phyloP scores from a whole-genome alignment of 768 basidiomycete species.

The Naganishia randhawae region DNA sequence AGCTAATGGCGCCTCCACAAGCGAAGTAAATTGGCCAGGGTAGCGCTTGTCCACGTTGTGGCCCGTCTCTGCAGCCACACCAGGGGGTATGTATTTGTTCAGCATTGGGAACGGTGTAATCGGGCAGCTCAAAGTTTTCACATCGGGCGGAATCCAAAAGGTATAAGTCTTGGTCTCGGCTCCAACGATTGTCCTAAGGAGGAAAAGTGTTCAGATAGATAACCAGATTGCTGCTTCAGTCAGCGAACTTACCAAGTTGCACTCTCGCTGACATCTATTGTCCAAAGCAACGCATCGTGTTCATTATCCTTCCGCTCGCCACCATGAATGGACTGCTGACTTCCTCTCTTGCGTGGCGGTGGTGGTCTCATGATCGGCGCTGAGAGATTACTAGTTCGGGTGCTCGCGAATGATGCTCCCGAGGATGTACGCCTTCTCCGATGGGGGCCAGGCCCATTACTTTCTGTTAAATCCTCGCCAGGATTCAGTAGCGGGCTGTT shows the following conservation, averaged over 20 bases:
- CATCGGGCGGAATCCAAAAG: constrained; percentile 41
- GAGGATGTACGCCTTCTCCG: constrained; percentile 17
- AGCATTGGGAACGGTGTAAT: constrained; percentile 40
- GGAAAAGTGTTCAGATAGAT: background rate
- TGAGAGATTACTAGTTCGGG: background rate
- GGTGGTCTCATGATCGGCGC: constrained; percentile 16
- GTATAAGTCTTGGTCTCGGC: constrained; percentile 41
- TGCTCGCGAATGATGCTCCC: constrained; percentile 1
- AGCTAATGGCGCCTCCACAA: constrained; percentile 34
- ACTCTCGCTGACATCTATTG: constrained; percentile 24
- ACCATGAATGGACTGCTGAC: constrained; percentile 17
- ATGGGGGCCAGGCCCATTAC: constrained; percentile 19
- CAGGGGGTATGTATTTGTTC: constrained; percentile 34
- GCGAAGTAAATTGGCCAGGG: constrained; percentile 35
- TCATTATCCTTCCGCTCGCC: constrained; percentile 1
- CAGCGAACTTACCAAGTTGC: constrained; percentile 24
- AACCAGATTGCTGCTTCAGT: background rate
- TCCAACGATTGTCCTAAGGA: constrained; percentile 44
- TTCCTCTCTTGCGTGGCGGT: constrained; percentile 9
- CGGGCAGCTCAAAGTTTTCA: constrained; percentile 30
- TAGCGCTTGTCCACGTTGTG: constrained; percentile 15
- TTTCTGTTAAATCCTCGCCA: background rate
- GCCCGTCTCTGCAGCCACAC: constrained; percentile 27
- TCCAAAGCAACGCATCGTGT: constrained; percentile 5
- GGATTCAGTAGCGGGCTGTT: constrained; percentile 2